phyloP scores from a whole-genome alignment of 768 basidiomycete genomes.

The Mycena amicta region DNA sequence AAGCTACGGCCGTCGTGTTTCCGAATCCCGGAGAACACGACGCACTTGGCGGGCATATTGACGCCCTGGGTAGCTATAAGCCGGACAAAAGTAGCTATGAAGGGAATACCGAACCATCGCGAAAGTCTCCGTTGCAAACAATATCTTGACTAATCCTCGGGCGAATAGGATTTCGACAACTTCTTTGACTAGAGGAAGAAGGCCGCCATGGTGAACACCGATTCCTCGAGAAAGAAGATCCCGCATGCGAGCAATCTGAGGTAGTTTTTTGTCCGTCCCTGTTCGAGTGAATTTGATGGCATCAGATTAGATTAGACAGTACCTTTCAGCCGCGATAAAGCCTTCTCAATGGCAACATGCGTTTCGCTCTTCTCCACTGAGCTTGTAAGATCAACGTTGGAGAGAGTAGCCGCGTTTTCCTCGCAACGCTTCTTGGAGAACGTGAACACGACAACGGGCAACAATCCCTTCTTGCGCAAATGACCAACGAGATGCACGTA shows the following conservation, averaged over 20 bases:
- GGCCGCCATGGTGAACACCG: constrained; percentile 95
- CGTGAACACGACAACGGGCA: constrained; percentile 96
- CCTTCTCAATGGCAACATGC: constrained; percentile 91
- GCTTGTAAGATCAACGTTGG: constrained; percentile 84
- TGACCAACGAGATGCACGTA: constrained; percentile 91
- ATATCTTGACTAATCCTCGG: constrained; percentile 90
- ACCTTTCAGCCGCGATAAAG: constrained; percentile 91
- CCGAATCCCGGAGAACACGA: constrained; percentile 92
- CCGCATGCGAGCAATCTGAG: constrained; percentile 90
- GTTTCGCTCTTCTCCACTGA: constrained; percentile 96
- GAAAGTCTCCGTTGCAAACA: constrained; percentile 99
- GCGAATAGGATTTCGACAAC: constrained; percentile 97
- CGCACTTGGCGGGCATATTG: constrained; percentile 98
- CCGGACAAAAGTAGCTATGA: not conserved
- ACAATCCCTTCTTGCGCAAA: constrained; percentile 80
- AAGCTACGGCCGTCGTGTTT: constrained; percentile 96
- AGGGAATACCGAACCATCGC: constrained; percentile 76
- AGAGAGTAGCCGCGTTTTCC: constrained; percentile 90
- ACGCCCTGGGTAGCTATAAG: constrained; percentile 68
- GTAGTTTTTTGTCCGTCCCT: constrained; percentile 91
- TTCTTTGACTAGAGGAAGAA: constrained; percentile 96
- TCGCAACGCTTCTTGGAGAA: constrained; percentile 97
- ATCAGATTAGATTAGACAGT: constrained; percentile 4
- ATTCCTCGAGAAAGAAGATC: constrained; percentile 91
- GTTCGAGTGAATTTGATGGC: constrained; percentile 10